Evolutionary conservation across 2,329 filamentous ascomycete genomes (phyloP), one percentile per base, ranked within the genome.

Genomic region (Microcyclospora pomicola): DNA sequence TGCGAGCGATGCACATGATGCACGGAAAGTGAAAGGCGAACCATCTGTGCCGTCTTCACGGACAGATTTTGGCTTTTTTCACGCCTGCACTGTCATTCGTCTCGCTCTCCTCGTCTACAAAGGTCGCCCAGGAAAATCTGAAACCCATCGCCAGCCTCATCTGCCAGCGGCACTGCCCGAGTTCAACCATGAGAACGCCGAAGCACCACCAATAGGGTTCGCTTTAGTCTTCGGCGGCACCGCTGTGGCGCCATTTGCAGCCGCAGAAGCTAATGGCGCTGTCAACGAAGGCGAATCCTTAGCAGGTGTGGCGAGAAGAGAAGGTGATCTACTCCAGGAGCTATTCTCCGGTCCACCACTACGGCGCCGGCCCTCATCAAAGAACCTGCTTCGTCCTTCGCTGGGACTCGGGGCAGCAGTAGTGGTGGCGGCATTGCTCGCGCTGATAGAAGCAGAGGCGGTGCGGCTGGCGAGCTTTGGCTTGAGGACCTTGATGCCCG

Each of bases 121-220:
- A n/a, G n/a, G n/a, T n/a, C n/a, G n/a, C n/a, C n/a, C n/a, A n/a
- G n/a, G n/a, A n/a, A n/a, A n/a, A n/a, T n/a, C n/a, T n/a, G n/a
- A n/a, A n/a, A n/a, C n/a, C n/a, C n/a, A n/a, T n/a, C n/a, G n/a
- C n/a, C n/a, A n/a, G n/a, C n/a, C 7, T 24, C 19, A 24, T 24
- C 19, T 24, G 19, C 19, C 19, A 5, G 19, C 19, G 19, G 19
- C 19, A 31, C 44, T 43, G 9, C 43, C 45, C 11, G 49, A 34
- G 31, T 82, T 88, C 67, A 95, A 79, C 87, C 87, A 96, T 10
- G 82, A 80, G 64, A 96, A 96, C 2, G 88, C 88, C 41, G 84
- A 91, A 11, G 82, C 88, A n/a, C 83, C 83, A 7, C 88, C 88
- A 13, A 94, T 74, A 0, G 91, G 88, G 54, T 96, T 96, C 27